A percentile compares a stretch with the other conserved stretches of the same genome.
Evolutionary conservation across 306 rosid genomes (phyloP).

Genomic region (Mimosa bimucronata): DNA sequence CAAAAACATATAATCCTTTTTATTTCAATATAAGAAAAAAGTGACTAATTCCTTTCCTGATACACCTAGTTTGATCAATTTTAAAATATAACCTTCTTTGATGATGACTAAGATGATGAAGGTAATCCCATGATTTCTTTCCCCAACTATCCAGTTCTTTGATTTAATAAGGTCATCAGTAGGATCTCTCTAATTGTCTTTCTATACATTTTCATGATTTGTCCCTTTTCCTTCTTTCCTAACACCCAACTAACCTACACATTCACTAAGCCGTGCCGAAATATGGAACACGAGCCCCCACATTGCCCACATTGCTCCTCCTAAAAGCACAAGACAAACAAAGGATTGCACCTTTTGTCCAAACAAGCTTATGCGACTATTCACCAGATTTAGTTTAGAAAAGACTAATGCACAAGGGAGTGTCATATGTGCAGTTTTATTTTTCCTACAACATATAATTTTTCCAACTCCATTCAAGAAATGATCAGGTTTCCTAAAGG

Average conservation of each 20-base stretch:
- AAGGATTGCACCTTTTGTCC: not conserved
- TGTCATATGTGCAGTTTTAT: not conserved
- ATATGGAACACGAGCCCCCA: not conserved
- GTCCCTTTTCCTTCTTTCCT: not conserved
- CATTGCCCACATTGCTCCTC: not conserved
- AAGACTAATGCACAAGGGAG: too few relatives aligned
- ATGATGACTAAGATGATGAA: not conserved
- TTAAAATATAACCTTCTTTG: not conserved
- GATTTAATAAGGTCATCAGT: not conserved
- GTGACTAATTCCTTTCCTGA: not conserved
- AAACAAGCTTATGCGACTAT: not conserved
- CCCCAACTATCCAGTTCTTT: not conserved
- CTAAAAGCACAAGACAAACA: slow-evolving; percentile 2
- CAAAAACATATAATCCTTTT: not conserved
- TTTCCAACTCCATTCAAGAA: not conserved
- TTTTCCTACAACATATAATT: not conserved
- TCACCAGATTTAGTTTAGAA: not conserved
- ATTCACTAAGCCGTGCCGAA: not conserved
- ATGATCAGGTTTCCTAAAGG: not conserved
- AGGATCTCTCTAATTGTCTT: not conserved
- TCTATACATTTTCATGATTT: not conserved
- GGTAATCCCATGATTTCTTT: not conserved
- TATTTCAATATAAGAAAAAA: not conserved
- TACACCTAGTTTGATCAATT: not conserved
- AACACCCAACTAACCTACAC: not conserved